Conservation (phyloP, 106 monocot species). For the Allium cepa region DNA sequence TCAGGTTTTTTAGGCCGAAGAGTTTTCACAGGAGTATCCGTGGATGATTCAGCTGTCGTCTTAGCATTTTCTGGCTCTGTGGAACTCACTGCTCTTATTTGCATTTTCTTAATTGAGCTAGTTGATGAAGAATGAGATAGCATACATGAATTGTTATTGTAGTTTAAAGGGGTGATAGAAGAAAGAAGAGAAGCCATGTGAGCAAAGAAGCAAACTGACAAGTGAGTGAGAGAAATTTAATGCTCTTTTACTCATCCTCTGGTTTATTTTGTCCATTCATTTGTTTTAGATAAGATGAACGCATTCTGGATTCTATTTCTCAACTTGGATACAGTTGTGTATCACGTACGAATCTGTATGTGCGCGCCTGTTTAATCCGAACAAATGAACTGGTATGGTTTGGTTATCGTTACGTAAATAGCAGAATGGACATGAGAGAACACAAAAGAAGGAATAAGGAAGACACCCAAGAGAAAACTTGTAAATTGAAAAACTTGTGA, state of each 20-base stretch:
- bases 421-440: too few species aligned
- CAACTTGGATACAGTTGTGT: too few species aligned
- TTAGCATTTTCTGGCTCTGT: slow-evolving; percentile 31
- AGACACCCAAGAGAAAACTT: too few species aligned
- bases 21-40: neutral
- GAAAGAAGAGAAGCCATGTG: slow-evolving; percentile 33
- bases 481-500: too few species aligned
- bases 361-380: too few species aligned
- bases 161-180: slow-evolving; percentile 13
- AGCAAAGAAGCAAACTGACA: neutral
- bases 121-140: slow-evolving; percentile 4
- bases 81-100: slow-evolving; percentile 30
- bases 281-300: neutral
- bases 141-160: slow-evolving; percentile 10
- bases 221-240: neutral
- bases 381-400: too few species aligned
- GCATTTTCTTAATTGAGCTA: neutral
- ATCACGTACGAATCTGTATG: too few species aligned
- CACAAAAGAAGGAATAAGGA: too few species aligned
- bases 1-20: slow-evolving; percentile 60
- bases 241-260: neutral
- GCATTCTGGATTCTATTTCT: too few species aligned
- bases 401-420: too few species aligned
- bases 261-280: neutral
- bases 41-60: slow-evolving; percentile 3